Evolutionary conservation across 1,139 yeast species (phyloP).

Genomic region (Yamadazyma aaseri): DNA sequence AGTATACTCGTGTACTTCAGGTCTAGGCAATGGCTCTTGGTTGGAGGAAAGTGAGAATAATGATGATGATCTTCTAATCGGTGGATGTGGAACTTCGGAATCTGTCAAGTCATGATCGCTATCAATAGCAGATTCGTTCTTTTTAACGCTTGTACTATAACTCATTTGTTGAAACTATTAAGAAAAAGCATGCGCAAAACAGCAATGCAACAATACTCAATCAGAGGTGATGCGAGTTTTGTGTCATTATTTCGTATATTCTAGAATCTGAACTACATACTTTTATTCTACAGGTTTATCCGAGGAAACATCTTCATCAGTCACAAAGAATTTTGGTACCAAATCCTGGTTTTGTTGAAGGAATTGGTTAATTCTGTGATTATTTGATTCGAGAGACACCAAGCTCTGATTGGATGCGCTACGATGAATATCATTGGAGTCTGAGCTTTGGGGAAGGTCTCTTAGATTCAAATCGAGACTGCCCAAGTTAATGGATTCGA

Average conservation of each 20-base stretch:
- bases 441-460: constrained; percentile 2
- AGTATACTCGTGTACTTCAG: constrained; percentile 72
- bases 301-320: constrained; percentile 18
- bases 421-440: constrained; percentile 4
- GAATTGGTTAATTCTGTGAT: constrained; percentile 14
- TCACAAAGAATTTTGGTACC: constrained; percentile 17
- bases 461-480: constrained; percentile 7
- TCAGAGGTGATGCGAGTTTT: not conserved
- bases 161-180: constrained; percentile 6
- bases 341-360: constrained; percentile 17
- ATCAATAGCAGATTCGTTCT: constrained; percentile 37
- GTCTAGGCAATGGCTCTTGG: constrained; percentile 48
- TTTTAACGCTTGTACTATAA: constrained; percentile 13
- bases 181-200: not conserved
- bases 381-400: constrained; percentile 13
- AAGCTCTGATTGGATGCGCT: constrained; percentile 7
- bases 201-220: too few species aligned
- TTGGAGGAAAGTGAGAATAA: constrained; percentile 42
- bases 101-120: constrained; percentile 30
- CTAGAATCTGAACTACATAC: too few species aligned
- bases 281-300: too few species aligned
- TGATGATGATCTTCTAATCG: constrained; percentile 45
- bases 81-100: constrained; percentile 20
- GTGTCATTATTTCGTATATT: too few species aligned
- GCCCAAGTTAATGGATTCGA: constrained; percentile 7